Percentiles rank a stretch among this genome's conserved stretches.
Evolutionary conservation across 257 asterid genomes (phyloP).

Genomic region (Ligustrum vulgare): DNA sequence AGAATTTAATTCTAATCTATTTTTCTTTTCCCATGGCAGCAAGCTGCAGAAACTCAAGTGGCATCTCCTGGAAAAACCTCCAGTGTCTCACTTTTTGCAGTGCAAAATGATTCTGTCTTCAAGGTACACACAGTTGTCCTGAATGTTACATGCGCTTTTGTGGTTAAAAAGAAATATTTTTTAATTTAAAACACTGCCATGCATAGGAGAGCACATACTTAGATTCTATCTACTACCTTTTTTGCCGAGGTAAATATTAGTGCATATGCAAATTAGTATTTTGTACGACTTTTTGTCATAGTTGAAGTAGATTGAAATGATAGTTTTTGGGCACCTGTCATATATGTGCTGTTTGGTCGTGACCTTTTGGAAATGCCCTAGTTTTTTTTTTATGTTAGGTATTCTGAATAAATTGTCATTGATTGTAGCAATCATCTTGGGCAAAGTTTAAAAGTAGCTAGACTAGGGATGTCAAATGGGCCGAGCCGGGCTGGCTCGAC

Average conservation of each 20-base stretch:
- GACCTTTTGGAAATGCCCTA: background rate
- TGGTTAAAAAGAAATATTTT: background rate
- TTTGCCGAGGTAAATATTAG: background rate
- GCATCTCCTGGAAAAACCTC: slow-evolving; percentile 28
- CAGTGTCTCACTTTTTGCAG: slow-evolving; percentile 44
- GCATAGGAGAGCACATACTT: background rate
- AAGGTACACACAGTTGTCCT: slow-evolving; percentile 54
- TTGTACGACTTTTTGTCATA: background rate
- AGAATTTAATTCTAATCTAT: background rate
- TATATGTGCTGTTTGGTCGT: background rate
- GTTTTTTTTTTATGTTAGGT: background rate
- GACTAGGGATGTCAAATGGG: no score
- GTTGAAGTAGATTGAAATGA: background rate
- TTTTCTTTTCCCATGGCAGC: slow-evolving; percentile 41
- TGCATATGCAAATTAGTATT: background rate
- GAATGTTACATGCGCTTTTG: background rate
- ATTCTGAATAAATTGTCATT: background rate
- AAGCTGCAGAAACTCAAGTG: slow-evolving; percentile 36
- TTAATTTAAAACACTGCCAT: background rate
- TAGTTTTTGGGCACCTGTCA: background rate
- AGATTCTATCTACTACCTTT: slow-evolving; percentile 5
- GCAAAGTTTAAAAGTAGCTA: no score
- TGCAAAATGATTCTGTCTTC: slow-evolving; percentile 61
- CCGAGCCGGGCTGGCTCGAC: no score
- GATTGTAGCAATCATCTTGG: background rate